Evolutionary conservation across 2,329 filamentous ascomycete genomes (phyloP).

Genomic region (Lasiodiplodia citricola): DNA sequence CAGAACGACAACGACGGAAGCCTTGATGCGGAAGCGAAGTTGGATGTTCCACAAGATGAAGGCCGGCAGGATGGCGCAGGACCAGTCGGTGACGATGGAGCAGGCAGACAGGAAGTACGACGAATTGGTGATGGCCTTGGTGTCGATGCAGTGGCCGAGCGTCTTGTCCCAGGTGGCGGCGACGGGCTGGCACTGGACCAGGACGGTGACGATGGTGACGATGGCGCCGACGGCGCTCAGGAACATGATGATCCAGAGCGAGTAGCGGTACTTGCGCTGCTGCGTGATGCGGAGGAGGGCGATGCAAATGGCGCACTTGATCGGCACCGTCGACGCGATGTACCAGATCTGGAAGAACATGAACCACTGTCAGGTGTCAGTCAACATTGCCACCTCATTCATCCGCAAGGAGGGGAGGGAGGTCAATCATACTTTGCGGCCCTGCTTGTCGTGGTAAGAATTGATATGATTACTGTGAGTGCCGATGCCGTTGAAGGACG

Average conservation of each 20-base stretch:
- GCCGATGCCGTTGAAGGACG: background rate
- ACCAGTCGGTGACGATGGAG: constrained; percentile 40
- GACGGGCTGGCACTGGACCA: constrained; percentile 27
- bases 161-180: constrained; percentile 27
- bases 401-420: background rate
- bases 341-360: constrained; percentile 20
- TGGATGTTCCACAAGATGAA: constrained; percentile 49
- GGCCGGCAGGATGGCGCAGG: constrained; percentile 41
- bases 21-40: constrained; percentile 51
- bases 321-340: constrained; percentile 2
- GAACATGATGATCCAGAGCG: constrained; percentile 6
- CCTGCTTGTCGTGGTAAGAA: background rate
- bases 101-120: constrained; percentile 43
- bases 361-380: background rate
- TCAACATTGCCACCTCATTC: background rate
- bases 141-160: constrained; percentile 1
- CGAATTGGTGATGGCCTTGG: constrained; percentile 35
- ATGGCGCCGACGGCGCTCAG: background rate
- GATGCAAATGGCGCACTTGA: constrained; percentile 20
- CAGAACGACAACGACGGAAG: constrained; percentile 53
- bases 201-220: constrained; percentile 12
- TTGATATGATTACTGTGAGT: background rate
- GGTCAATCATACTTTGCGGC: background rate
- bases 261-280: constrained; percentile 2
- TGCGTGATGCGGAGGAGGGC: constrained; percentile 19